Percentiles rank a stretch among this genome's conserved stretches.
phyloP scores from a whole-genome alignment of 495 filamentous ascomycete species.

The Tirmania nivea region DNA sequence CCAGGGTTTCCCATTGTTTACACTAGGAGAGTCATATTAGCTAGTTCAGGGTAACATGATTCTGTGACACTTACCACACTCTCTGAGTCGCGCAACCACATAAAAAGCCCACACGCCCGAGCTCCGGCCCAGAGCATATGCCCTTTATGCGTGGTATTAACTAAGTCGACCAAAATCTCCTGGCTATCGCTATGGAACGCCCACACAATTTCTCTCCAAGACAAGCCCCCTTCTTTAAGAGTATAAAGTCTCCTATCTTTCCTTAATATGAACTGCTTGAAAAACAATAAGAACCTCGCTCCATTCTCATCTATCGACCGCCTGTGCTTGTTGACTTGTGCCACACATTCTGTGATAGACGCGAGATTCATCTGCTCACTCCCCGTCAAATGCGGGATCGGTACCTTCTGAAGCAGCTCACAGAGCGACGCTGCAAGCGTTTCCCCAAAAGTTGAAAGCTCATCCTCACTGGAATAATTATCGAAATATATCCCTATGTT shows the following conservation, averaged over 20 bases:
- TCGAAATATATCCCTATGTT: conserved; percentile 34
- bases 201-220: conserved; percentile 90
- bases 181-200: conserved; percentile 81
- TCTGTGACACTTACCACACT: conserved; percentile 42
- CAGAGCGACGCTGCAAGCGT: conserved; percentile 47
- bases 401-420: conserved; percentile 50
- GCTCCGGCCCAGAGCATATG: conserved; percentile 69
- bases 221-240: conserved; percentile 28
- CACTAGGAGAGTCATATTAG: conserved; percentile 16
- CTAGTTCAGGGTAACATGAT: background rate
- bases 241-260: conserved; percentile 21
- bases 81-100: conserved; percentile 67
- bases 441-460: conserved; percentile 40
- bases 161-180: conserved; percentile 75
- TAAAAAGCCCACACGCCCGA: conserved; percentile 70
- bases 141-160: conserved; percentile 57
- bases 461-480: conserved; percentile 10
- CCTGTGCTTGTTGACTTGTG: conserved; percentile 69
- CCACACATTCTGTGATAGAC: conserved; percentile 72
- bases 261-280: conserved; percentile 59
- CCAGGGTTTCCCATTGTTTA: conserved; percentile 74
- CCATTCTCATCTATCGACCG: conserved; percentile 86
- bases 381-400: conserved; percentile 64
- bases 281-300: conserved; percentile 74
- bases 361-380: conserved; percentile 76